Base-by-base conservation (phyloP, 2,329 filamentous ascomycete species). In the Fusarium nurragi region DNA sequence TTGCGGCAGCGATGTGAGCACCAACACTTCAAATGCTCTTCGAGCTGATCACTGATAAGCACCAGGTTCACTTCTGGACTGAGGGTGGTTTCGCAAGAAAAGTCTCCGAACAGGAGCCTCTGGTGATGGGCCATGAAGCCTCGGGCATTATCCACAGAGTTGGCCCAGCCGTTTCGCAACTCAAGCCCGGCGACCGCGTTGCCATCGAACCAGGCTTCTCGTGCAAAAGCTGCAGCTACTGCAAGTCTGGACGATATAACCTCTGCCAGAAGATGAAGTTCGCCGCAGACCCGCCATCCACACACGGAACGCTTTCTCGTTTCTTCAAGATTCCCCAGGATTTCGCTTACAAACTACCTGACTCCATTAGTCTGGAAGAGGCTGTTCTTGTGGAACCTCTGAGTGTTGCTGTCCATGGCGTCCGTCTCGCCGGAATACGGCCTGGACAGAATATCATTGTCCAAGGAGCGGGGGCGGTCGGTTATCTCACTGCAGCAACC, bases 321-420 rank as follows among this genome's bases (percentile, higher is more conserved):
- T 95, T 94, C 82, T 97, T 94, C 82, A 75, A 83, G 9, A 83
- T 94, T 11, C 92, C 94, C 2, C 87, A 90, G 67, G 94, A 97
- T 77, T 97, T 97, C 75, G 97, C 93, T 84, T 96, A 95, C 79
- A 92, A 91, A 79, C 85, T 98, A 4, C 93, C 94, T 0, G 86
- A 90, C 16, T 77, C 81, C 63, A 87, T 97, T 48, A 88, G 85
- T 1, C 80, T 97, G 45, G 89, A 94, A 74, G 93, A 97, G 77
- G 94, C 93, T 49, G 94, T 94, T 3, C 80, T 97, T 54, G 88
- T 97, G 71, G 94, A 98, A 82, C 93, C 93, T 5, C 85, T 96
- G 18, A 88, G 90, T 30, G 93, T 96, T 22, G 93, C 90, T 11
- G 92, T 97, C 28, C 93, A 97, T 78, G 91, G 94, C 64, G 88